Conservation (phyloP, 495 filamentous ascomycete genomes). For the Hypoxylon fragiforme region DNA sequence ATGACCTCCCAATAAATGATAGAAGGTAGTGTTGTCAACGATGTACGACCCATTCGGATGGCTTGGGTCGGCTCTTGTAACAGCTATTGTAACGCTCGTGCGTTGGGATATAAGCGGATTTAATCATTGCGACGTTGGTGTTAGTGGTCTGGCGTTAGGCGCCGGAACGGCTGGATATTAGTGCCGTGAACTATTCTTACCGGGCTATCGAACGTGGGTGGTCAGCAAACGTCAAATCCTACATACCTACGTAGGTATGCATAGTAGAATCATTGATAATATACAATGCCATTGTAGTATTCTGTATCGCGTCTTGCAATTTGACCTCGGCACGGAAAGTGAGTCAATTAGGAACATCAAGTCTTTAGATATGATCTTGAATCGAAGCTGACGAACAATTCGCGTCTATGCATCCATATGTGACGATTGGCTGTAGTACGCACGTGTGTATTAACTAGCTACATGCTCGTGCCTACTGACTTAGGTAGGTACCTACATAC, state of each 20-base stretch:
- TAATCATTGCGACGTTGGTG: conserved; percentile 12
- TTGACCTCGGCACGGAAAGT: too few relatives aligned
- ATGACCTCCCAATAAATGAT: conserved; percentile 16
- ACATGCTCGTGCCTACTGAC: too few relatives aligned
- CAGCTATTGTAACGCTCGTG: conserved; percentile 16
- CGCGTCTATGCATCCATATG: too few relatives aligned
- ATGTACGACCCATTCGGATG: conserved; percentile 6
- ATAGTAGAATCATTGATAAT: too few relatives aligned
- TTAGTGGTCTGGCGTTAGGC: conserved; percentile 1
- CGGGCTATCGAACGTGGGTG: conserved; percentile 1
- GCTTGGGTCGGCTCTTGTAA: conserved; percentile 19
- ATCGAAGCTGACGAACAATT: background rate
- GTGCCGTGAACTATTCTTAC: conserved; percentile 1
- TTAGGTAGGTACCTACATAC: background rate
- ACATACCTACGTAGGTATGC: conserved; percentile 1
- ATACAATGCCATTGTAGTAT: conserved; percentile 1
- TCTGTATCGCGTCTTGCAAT: too few relatives aligned
- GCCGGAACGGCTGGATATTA: conserved; percentile 4
- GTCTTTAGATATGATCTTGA: background rate
- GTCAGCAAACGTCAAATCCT: conserved; percentile 13
- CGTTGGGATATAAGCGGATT: conserved; percentile 16
- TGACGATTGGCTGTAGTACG: conserved; percentile 38
- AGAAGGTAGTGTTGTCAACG: conserved; percentile 8
- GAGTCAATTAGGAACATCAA: background rate
- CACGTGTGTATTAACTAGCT: too few relatives aligned